Conservation (phyloP, 352 stramenopile genomes). For the Pythium coloratum region DNA sequence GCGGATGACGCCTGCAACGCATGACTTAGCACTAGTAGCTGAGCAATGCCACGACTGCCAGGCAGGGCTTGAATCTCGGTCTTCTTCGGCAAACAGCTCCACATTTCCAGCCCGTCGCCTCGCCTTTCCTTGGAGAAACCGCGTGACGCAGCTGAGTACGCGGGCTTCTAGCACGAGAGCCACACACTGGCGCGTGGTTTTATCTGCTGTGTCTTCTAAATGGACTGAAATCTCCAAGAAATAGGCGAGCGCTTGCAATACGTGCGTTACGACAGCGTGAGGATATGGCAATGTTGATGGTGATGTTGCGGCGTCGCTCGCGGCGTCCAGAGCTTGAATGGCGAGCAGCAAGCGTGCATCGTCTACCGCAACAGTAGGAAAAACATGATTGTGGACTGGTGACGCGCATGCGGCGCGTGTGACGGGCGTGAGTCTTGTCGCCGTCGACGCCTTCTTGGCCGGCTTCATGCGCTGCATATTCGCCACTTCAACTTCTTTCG, state of each 20-base stretch:
- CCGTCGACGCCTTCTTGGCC: not conserved
- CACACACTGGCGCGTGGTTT: not conserved
- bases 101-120: not conserved
- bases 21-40: not conserved
- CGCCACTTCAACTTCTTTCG: constrained; percentile 6
- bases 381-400: not conserved
- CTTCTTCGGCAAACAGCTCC: not conserved
- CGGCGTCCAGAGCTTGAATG: constrained; percentile 45
- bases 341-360: constrained; percentile 38
- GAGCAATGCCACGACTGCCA: constrained; percentile 19
- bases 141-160: constrained; percentile 24
- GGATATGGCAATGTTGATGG: not conserved
- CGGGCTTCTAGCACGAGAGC: constrained; percentile 21
- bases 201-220: not conserved
- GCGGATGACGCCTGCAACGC: not conserved
- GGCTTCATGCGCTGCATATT: not conserved
- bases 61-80: not conserved
- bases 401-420: not conserved
- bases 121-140: constrained; percentile 12
- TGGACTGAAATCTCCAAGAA: constrained; percentile 19
- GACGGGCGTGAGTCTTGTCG: not conserved
- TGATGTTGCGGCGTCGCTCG: not conserved
- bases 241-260: constrained; percentile 17
- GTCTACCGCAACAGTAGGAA: constrained; percentile 12
- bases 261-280: not conserved